Evolutionary conservation across 306 rosid species (phyloP).

Genomic region (Clitoria ternatea): DNA sequence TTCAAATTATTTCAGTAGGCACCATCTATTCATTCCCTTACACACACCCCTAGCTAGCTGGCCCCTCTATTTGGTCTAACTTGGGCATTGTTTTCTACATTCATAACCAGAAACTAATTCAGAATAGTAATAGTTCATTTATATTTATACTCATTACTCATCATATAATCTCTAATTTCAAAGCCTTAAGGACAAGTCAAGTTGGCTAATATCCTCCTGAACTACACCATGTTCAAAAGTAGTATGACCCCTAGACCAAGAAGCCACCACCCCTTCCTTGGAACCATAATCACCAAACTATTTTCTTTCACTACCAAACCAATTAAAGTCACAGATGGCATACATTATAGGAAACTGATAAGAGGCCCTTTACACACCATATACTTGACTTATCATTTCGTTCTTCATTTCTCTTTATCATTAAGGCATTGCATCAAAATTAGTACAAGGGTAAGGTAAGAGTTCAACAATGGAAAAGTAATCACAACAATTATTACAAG

Average conservation of each 20-base stretch:
- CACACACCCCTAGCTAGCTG: not conserved
- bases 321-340: too few relatives aligned
- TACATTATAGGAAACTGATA: too few relatives aligned
- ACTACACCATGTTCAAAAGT: constrained; percentile 36
- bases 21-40: not conserved
- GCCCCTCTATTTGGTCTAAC: not conserved
- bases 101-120: not conserved
- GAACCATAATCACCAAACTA: constrained; percentile 28
- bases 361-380: too few relatives aligned
- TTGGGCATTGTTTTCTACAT: not conserved
- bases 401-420: too few relatives aligned
- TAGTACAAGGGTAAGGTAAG: too few relatives aligned
- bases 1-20: constrained; percentile 22
- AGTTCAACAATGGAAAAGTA: too few relatives aligned
- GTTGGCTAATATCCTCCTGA: constrained; percentile 67
- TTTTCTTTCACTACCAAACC: constrained; percentile 32
- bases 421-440: too few relatives aligned
- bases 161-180: constrained; percentile 31
- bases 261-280: constrained; percentile 29
- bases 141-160: not conserved
- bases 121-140: not conserved
- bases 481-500: too few relatives aligned
- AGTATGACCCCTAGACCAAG: constrained; percentile 36
- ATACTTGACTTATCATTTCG: too few relatives aligned
- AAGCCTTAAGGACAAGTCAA: constrained; percentile 84